Evolutionary conservation across 306 rosid species (phyloP), one percentile per base, ranked within the genome.

Genomic region (Bauhinia variegata): DNA sequence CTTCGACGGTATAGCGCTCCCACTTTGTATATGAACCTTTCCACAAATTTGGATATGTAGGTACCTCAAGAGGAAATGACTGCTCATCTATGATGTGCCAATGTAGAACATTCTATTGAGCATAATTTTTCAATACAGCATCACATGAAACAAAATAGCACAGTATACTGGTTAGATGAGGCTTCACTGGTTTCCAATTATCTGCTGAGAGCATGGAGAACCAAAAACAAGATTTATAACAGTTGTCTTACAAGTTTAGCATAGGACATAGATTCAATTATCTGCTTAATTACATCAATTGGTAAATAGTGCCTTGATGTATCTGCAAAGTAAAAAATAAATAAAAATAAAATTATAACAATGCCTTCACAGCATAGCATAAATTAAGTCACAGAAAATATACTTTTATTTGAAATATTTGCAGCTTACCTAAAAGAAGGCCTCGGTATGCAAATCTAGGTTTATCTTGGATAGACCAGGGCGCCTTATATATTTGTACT

Each of bases 261-360:
- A 77, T 88, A 93, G 42, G 99, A 83, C 96, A 93, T 90, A 0
- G 99, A 88, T 64, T 93, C 95, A 75, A 93, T 86, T 68, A 90
- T 74, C 77, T 88, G 88, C 86, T 88, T 90, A 64, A 93, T 93
- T 31, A 86, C 90, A 39, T 54, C 79, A 54, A 88, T 23, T 1
- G 99, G 99, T 56, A 83, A 83, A 80, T 82, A 93, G 86, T 93
- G 99, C 82, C 99, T 88, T 3, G 99, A 90, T 6, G 99, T 88
- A 80, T 93, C 99, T 93, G 91, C 83, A 85, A 80, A 75, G 47
- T 32, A 75, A 56, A n/a, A n/a, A n/a, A n/a, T n/a, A 67, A 37
- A 80, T 15, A 34, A 11, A 60, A n/a, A 70, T 17, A 7, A 50
- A 51, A 60, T 16, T 4, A 48, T 67, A 74, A 75, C n/a, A n/a